Conservation (phyloP, 495 filamentous ascomycete species). For the Astrothelium subdiscretum region DNA sequence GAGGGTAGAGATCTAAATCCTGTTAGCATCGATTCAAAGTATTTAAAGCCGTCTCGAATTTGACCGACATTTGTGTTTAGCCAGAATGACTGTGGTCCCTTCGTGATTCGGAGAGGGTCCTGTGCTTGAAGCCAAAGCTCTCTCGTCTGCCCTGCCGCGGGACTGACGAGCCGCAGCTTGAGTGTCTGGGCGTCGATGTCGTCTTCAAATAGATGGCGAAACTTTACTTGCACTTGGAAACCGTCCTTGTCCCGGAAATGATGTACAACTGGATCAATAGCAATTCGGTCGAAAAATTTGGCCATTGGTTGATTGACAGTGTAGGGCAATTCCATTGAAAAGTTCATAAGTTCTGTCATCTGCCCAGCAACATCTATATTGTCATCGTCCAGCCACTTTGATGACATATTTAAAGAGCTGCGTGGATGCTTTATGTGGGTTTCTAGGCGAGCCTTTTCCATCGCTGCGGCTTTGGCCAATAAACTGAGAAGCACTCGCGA, state of each 20-base stretch:
- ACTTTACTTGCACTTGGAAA: slow-evolving; percentile 57
- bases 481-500: slow-evolving; percentile 62
- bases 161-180: slow-evolving; percentile 50
- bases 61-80: slow-evolving; percentile 39
- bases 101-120: slow-evolving; percentile 34
- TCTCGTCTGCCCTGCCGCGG: slow-evolving; percentile 34
- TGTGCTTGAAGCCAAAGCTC: slow-evolving; percentile 56
- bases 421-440: slow-evolving; percentile 28
- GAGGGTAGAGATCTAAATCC: slow-evolving; percentile 45
- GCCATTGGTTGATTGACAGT: slow-evolving; percentile 55
- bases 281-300: slow-evolving; percentile 60
- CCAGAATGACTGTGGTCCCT: slow-evolving; percentile 41
- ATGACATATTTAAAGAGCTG: slow-evolving; percentile 4
- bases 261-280: slow-evolving; percentile 55
- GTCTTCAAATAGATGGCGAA: slow-evolving; percentile 63
- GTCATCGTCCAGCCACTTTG: slow-evolving; percentile 31
- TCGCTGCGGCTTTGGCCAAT: slow-evolving; percentile 57
- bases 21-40: background rate
- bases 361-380: slow-evolving; percentile 45
- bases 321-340: slow-evolving; percentile 50
- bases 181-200: slow-evolving; percentile 54
- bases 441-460: slow-evolving; percentile 36
- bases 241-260: slow-evolving; percentile 67
- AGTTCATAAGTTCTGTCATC: slow-evolving; percentile 51
- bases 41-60: background rate